These are phyloP conservation scores for Pleurotus tuber-regium DNA, from an alignment of 768 basidiomycete genomes.

Conservation along the genomic window DNA sequence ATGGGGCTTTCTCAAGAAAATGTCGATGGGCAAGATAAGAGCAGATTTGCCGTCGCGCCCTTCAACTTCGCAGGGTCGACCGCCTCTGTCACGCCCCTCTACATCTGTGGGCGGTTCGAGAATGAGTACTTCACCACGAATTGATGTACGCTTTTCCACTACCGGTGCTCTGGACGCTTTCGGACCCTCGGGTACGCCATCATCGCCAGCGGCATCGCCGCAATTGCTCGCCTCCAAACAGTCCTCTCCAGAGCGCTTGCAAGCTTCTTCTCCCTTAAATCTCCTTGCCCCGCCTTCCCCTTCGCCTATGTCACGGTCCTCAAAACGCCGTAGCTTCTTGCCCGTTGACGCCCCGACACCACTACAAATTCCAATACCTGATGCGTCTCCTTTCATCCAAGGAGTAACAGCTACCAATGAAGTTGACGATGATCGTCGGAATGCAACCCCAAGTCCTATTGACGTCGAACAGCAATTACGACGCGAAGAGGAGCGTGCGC, in stretches of 20 bases:
- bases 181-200: constrained; percentile 29
- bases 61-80: constrained; percentile 28
- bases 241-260: constrained; percentile 24
- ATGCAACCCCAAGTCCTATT: constrained; percentile 42
- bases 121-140: constrained; percentile 50
- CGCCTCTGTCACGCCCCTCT: constrained; percentile 23
- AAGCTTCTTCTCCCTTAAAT: constrained; percentile 23
- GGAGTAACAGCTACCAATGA: constrained; percentile 45
- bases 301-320: constrained; percentile 39
- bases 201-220: constrained; percentile 14
- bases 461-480: constrained; percentile 49
- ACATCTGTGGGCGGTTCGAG: constrained; percentile 27
- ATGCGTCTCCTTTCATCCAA: constrained; percentile 58
- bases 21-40: constrained; percentile 95
- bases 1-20: constrained; percentile 97
- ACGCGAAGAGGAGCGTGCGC: constrained; percentile 68
- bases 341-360: constrained; percentile 71
- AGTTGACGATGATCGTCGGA: constrained; percentile 21
- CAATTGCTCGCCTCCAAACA: neutral
- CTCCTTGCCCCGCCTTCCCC: constrained; percentile 43
- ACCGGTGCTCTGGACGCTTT: constrained; percentile 60
- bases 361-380: constrained; percentile 60
- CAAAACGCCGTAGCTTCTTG: constrained; percentile 86
- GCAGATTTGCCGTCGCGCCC: constrained; percentile 52
- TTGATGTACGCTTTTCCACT: constrained; percentile 72